Conservation (phyloP, 202 grass and related monocot species). For the Bolboschoenoplectus hybrid region DNA sequence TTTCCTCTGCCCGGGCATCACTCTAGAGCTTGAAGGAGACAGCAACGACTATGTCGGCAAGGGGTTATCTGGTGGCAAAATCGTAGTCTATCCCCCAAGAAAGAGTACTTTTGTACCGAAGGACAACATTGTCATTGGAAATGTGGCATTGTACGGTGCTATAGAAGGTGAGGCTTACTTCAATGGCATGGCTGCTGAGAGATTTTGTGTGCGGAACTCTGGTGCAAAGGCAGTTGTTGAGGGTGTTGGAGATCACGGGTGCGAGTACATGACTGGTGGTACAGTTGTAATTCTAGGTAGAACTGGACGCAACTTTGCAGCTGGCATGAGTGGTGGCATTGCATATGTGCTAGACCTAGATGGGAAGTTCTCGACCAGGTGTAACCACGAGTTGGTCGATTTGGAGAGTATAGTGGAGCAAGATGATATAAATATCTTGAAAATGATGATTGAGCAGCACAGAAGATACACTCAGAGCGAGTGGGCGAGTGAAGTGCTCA, state of each 20-base stretch:
- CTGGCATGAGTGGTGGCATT: conserved; percentile 95
- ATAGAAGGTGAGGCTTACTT: conserved; percentile 95
- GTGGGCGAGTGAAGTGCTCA: conserved; percentile 70
- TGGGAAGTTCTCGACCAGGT: conserved; percentile 68
- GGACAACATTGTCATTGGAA: conserved; percentile 97
- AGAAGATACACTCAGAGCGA: conserved; percentile 69
- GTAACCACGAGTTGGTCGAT: conserved; percentile 92
- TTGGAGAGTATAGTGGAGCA: conserved; percentile 81
- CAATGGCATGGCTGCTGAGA: conserved; percentile 98
- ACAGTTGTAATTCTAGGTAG: conserved; percentile 84
- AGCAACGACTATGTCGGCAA: conserved; percentile 99
- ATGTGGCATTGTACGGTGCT: conserved; percentile 96
- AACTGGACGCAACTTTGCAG: conserved; percentile 98
- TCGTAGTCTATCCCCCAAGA: conserved; percentile 91
- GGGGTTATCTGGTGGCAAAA: conserved; percentile 93
- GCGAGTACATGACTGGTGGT: conserved; percentile 99
- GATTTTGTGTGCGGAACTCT: conserved; percentile 96
- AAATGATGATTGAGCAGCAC: conserved; percentile 99
- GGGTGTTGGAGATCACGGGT: conserved; percentile 97
- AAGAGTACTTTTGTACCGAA: conserved; percentile 76
- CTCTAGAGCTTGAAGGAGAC: conserved; percentile 95
- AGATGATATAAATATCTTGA: conserved; percentile 79
- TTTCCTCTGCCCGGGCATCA: conserved; percentile 93
- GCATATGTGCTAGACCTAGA: conserved; percentile 96
- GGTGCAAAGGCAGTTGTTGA: conserved; percentile 96